Evolutionary conservation across 768 basidiomycete genomes (phyloP).

Genomic region (Phylloporus arenicola): DNA sequence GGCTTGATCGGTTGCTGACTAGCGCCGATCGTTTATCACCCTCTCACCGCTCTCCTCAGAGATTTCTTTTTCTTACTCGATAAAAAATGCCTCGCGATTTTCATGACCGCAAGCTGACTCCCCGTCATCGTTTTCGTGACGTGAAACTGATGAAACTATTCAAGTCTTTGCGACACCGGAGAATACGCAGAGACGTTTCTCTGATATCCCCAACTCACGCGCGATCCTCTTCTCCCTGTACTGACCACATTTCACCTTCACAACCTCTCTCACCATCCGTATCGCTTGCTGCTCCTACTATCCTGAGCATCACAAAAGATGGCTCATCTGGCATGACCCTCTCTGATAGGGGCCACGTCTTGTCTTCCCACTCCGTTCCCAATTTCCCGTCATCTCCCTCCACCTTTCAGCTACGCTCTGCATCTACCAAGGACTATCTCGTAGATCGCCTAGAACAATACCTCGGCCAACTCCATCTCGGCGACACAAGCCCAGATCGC

Average conservation of each 20-base stretch:
- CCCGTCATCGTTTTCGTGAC: constrained; percentile 14
- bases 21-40: neutral
- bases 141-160: constrained; percentile 18
- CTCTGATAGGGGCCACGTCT: neutral
- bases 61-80: constrained; percentile 10
- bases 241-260: constrained; percentile 5
- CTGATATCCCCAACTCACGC: constrained; percentile 4
- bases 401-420: constrained; percentile 18
- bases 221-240: neutral
- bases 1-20: neutral
- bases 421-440: constrained; percentile 12
- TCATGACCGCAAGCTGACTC: constrained; percentile 5
- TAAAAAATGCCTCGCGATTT: constrained; percentile 8
- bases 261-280: neutral
- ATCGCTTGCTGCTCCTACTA: constrained; percentile 2
- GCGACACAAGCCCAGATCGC: constrained; percentile 8
- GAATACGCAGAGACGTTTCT: constrained; percentile 5
- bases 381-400: constrained; percentile 16
- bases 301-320: constrained; percentile 8
- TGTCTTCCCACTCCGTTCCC: neutral
- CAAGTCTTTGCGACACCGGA: constrained; percentile 17
- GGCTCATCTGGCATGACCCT: constrained; percentile 12
- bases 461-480: constrained; percentile 16
- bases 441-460: constrained; percentile 18
- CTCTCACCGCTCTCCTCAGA: neutral